Base-by-base conservation (phyloP, 2,329 filamentous ascomycete genomes). In the Myriosclerotinia scirpicola region DNA sequence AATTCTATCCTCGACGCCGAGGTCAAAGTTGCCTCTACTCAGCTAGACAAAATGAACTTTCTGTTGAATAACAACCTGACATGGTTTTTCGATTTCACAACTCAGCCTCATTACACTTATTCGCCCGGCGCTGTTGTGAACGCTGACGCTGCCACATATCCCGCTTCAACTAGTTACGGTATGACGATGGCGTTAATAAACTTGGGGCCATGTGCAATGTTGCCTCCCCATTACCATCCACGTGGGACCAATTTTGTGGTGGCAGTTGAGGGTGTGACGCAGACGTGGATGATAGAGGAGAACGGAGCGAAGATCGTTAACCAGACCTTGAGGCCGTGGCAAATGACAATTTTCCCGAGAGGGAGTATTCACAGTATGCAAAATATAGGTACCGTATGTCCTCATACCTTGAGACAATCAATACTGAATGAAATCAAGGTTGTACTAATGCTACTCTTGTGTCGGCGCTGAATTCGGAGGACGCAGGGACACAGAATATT, bases 131-230 rank as follows among this genome's bases (percentile, higher is more conserved):
- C 79, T 20, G 82, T 85, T 44, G 77, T 81, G 69, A 84, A 82
- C 70, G 82, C 82, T 69, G 83, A 83, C 69, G 80, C 80, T 15
- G 81, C 81, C 22, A 83, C 81, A 26, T 83, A 83, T 69, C 82
- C 82, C 6, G 81, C 81, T 22, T 75, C 81, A 1, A 78, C 78
- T 17, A 80, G 78, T 26, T 77, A 81, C 44, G 81, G 81, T 50
- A 80, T 84, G 75, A 83, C 80, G 17, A 72, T 82, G 73, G 80
- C 78, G 8, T 75, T 81, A 54, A 72, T 82, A 52, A 80, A 78
- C 68, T 77, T 84, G 9, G 83, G 82, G 0, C 81, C 82, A 3
- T 84, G 82, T 71, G 79, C 79, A 20, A 83, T 84, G 79, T 76
- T 84, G 20, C 80, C 82, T 17, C 80, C 81, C 6, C 83, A 84